Evolutionary conservation across 306 rosid genomes (phyloP).

Genomic region (Herpetospermum pedunculosum): DNA sequence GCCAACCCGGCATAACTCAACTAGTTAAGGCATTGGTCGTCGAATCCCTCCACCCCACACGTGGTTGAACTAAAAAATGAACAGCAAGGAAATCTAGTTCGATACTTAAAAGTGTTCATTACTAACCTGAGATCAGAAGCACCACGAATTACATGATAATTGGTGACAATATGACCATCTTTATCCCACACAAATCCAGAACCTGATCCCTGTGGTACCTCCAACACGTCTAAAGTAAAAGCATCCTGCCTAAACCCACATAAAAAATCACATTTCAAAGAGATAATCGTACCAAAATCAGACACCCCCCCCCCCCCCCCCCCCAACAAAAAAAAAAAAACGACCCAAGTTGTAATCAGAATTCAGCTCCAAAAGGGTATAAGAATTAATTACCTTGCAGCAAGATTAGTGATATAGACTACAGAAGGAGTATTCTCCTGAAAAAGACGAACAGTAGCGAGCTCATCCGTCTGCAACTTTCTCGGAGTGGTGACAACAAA

Average conservation of each 20-base stretch:
- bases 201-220: constrained; percentile 97
- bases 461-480: constrained; percentile 82
- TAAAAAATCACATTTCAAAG: constrained; percentile 14
- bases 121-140: constrained; percentile 95
- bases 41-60: no score
- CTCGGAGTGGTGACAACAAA: constrained; percentile 61
- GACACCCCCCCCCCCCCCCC: no score
- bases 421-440: constrained; percentile 93
- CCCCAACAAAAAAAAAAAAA: no score
- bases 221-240: constrained; percentile 84
- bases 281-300: background rate
- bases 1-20: no score
- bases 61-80: no score
- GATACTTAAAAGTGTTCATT: background rate
- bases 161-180: constrained; percentile 76
- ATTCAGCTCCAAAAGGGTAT: background rate
- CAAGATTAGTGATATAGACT: constrained; percentile 90
- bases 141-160: constrained; percentile 94
- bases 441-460: constrained; percentile 85
- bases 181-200: constrained; percentile 97
- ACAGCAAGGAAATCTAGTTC: background rate
- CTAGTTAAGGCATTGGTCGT: no score
- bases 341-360: background rate
- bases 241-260: constrained; percentile 76
- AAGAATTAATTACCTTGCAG: constrained; percentile 33